These are phyloP conservation scores for Posidonia oceanica DNA, from an alignment of 116 monocot genomes.

Conservation along the genomic window DNA sequence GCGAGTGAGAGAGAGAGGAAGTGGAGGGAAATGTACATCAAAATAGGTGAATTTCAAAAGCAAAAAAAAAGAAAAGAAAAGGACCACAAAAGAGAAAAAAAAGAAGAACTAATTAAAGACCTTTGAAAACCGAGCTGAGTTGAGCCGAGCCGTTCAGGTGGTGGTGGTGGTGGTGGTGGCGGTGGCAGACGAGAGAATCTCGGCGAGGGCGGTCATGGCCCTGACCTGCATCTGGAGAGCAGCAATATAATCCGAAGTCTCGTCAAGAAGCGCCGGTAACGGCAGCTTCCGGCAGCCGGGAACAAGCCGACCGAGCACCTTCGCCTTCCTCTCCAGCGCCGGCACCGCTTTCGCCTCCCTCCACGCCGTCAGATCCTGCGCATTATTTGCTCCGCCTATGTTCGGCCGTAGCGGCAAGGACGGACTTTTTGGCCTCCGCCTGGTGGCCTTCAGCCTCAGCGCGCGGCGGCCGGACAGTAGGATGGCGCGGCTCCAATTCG, in stretches of 20 bases:
- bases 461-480: not conserved
- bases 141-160: not conserved
- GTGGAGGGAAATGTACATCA: not conserved
- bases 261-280: slow-evolving; percentile 56
- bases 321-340: slow-evolving; percentile 31
- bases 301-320: slow-evolving; percentile 45
- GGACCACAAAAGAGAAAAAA: not conserved
- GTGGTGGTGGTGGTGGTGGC: not conserved
- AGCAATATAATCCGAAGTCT: slow-evolving; percentile 80
- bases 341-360: slow-evolving; percentile 1
- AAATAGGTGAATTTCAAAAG: not conserved
- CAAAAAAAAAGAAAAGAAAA: not conserved
- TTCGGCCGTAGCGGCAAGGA: not conserved
- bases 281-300: slow-evolving; percentile 79
- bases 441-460: not conserved
- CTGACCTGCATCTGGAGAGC: slow-evolving; percentile 93
- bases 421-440: not conserved
- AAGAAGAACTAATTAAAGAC: not conserved
- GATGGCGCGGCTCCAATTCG: slow-evolving; percentile 55
- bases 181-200: slow-evolving; percentile 31
- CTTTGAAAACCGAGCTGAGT: not conserved
- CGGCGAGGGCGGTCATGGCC: slow-evolving; percentile 58
- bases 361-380: no score
- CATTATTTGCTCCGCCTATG: not conserved
- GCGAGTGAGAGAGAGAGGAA: not conserved